These are phyloP conservation scores for Keithomyces neogunnii DNA, from an alignment of 2,329 filamentous ascomycete genomes.

Conservation along the genomic window DNA sequence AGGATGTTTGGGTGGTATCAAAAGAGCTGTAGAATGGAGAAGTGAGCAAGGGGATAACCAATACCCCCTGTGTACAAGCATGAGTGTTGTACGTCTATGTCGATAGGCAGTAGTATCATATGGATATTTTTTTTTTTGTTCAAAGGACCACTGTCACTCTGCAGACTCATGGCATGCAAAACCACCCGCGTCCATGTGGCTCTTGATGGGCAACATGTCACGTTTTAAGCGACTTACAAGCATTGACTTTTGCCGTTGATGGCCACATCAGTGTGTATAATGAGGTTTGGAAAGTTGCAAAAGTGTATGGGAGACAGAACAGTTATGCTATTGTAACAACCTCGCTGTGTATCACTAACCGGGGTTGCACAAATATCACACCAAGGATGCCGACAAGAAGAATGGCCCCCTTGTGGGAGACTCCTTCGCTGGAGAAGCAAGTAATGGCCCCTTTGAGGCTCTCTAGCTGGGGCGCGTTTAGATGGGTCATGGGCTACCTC, in stretches of 20 bases:
- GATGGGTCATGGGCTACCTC: no score
- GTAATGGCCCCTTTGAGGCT: no score
- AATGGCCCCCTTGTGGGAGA: no score
- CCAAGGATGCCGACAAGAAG: no score
- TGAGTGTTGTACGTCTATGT: conserved; percentile 9
- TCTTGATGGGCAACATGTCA: neutral
- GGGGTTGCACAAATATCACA: no score
- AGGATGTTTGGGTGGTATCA: neutral
- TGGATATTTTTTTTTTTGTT: conserved; percentile 4
- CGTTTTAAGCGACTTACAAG: neutral
- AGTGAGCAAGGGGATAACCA: conserved; percentile 1
- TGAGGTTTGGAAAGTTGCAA: neutral
- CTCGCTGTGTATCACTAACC: no score
- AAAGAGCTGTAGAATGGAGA: neutral
- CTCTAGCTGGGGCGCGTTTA: no score
- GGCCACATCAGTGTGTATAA: neutral
- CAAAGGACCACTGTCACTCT: neutral
- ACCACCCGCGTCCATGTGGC: no score
- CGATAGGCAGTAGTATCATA: conserved; percentile 5
- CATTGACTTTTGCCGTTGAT: neutral
- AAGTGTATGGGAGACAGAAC: neutral
- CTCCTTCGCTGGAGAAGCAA: no score
- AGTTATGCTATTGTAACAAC: no score
- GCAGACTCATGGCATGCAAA: no score
- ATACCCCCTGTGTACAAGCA: conserved; percentile 6